phyloP scores from a whole-genome alignment of 2,329 filamentous ascomycete genomes.

The Alternaria sp. region DNA sequence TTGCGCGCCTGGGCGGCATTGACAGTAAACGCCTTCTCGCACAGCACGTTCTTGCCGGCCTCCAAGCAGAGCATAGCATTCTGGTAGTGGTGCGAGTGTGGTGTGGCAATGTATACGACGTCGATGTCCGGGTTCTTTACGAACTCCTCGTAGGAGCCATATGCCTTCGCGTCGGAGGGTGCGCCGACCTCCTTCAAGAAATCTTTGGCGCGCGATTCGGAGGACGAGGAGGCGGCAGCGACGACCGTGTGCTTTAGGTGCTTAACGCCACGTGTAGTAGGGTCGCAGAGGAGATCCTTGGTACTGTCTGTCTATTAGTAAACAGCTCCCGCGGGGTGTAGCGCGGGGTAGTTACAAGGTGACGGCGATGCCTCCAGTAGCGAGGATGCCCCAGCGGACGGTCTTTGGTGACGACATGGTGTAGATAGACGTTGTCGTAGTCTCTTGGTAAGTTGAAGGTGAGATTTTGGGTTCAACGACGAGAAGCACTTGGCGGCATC shows the following conservation, averaged over 20 bases:
- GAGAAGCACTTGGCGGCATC: not conserved
- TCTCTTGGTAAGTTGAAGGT: not conserved
- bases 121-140: constrained; percentile 80
- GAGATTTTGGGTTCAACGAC: not conserved
- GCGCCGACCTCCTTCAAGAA: constrained; percentile 76
- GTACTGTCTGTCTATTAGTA: constrained; percentile 48
- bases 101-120: constrained; percentile 87
- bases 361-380: constrained; percentile 57
- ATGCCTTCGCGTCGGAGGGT: constrained; percentile 71
- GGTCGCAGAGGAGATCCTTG: constrained; percentile 79
- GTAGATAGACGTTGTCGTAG: not conserved
- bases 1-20: constrained; percentile 78
- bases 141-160: constrained; percentile 82
- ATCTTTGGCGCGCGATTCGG: constrained; percentile 69
- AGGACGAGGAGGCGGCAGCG: constrained; percentile 81
- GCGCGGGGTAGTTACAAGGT: constrained; percentile 48
- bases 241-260: constrained; percentile 79
- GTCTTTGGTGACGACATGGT: constrained; percentile 46
- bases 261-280: constrained; percentile 69
- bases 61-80: constrained; percentile 84
- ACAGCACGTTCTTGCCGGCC: constrained; percentile 86
- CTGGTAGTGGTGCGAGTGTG: constrained; percentile 92
- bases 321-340: constrained; percentile 14
- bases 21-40: constrained; percentile 89
- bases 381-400: constrained; percentile 56